These are phyloP conservation scores for Chlorella variabilis DNA, from an alignment of 163 green algal species.

Conservation along the genomic window DNA sequence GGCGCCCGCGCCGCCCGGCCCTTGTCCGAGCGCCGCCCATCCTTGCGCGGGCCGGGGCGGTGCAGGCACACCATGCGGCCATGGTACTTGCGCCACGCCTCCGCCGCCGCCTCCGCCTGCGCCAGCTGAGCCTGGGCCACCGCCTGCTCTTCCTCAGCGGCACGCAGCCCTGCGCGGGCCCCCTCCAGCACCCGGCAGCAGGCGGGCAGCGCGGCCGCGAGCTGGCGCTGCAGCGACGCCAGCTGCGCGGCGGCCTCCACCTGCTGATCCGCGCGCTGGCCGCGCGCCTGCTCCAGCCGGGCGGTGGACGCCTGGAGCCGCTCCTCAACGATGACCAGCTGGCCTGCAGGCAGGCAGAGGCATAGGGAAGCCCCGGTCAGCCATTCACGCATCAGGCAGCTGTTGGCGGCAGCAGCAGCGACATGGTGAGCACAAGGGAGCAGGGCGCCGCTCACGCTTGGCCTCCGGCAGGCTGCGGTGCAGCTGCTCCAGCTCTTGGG, in stretches of 20 bases:
- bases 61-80: background rate
- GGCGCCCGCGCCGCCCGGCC: background rate
- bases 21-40: background rate
- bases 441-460: background rate
- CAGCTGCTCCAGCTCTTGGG: background rate
- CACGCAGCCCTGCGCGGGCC: background rate
- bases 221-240: background rate
- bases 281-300: background rate
- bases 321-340: background rate
- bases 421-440: too few species aligned
- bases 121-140: background rate
- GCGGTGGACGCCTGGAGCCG: background rate
- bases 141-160: background rate
- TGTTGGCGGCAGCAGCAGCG: too few species aligned
- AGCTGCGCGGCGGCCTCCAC: background rate
- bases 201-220: background rate
- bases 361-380: too few species aligned
- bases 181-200: background rate
- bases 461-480: background rate
- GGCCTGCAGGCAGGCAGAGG: background rate
- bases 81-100: conserved; percentile 1
- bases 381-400: too few species aligned
- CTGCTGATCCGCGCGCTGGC: background rate
- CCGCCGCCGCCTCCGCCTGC: background rate
- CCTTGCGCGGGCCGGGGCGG: background rate